Conservation (phyloP, 352 stramenopile species). For the Globisporangium takayamanum region DNA sequence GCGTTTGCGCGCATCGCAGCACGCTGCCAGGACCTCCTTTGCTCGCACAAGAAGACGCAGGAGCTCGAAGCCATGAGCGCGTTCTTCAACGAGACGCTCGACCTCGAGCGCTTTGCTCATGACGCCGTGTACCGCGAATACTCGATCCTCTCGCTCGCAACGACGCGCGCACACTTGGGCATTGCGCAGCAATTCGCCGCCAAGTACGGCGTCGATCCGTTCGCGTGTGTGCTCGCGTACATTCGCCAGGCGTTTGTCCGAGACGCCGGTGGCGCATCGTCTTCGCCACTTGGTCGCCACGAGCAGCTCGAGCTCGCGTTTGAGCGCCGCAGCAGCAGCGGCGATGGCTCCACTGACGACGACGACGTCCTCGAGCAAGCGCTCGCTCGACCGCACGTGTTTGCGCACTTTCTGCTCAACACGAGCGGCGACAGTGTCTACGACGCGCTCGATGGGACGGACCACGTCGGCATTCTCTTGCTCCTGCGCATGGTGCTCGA, state of each 20-base stretch:
- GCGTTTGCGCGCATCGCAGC: conserved; percentile 31
- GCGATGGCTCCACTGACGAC: conserved; percentile 9
- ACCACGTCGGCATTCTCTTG: conserved; percentile 67
- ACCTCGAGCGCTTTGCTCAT: conserved; percentile 44
- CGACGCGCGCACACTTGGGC: conserved; percentile 38
- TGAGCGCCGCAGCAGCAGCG: neutral
- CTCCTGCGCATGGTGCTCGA: conserved; percentile 68
- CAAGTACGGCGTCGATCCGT: conserved; percentile 68
- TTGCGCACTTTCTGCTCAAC: conserved; percentile 53
- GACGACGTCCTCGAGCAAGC: conserved; percentile 62
- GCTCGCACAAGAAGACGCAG: conserved; percentile 47
- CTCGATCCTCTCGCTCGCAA: conserved; percentile 46
- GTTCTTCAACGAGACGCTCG: conserved; percentile 55
- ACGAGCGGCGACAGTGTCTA: conserved; percentile 30
- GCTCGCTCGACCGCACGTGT: conserved; percentile 39
- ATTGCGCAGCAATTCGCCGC: conserved; percentile 45
- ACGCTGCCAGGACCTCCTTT: conserved; percentile 37
- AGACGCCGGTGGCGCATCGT: neutral
- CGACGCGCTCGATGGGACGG: conserved; percentile 44
- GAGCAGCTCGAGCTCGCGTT: conserved; percentile 70
- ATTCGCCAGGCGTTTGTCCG: conserved; percentile 43
- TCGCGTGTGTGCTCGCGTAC: conserved; percentile 54
- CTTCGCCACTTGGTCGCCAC: conserved; percentile 21
- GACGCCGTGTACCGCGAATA: conserved; percentile 43
- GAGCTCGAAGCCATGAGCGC: conserved; percentile 56